phyloP scores from a whole-genome alignment of 2,329 filamentous ascomycete species.

The Ceratocystis destructans region DNA sequence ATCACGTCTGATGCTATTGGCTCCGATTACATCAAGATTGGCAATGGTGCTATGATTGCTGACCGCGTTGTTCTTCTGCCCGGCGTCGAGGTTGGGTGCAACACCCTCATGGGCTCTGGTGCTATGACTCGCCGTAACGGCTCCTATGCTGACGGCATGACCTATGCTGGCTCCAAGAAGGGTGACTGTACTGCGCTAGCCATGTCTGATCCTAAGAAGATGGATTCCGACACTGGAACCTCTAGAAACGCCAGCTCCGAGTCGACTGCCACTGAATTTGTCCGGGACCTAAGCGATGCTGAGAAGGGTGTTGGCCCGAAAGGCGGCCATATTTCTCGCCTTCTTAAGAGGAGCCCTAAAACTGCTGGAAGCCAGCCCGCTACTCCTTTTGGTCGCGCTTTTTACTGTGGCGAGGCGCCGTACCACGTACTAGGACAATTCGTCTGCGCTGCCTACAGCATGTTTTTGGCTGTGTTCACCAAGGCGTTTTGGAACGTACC shows the following conservation, averaged over 20 bases:
- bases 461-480: constrained; percentile 33
- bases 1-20: constrained; percentile 40
- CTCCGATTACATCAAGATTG: constrained; percentile 34
- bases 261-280: constrained; percentile 6
- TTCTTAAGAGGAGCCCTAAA: constrained; percentile 12
- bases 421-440: constrained; percentile 37
- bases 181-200: constrained; percentile 35
- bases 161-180: constrained; percentile 39
- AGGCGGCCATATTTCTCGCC: not conserved
- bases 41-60: constrained; percentile 41
- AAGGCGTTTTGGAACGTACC: constrained; percentile 39
- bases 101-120: constrained; percentile 40
- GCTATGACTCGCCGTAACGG: constrained; percentile 35
- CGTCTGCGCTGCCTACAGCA: constrained; percentile 38
- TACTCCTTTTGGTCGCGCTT: constrained; percentile 41
- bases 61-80: constrained; percentile 41
- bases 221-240: not conserved
- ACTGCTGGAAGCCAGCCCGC: not conserved
- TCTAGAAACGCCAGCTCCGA: constrained; percentile 9
- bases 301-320: constrained; percentile 6
- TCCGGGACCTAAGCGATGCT: constrained; percentile 1
- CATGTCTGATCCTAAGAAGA: not conserved
- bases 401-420: constrained; percentile 37
- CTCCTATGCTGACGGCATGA: constrained; percentile 32
- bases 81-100: constrained; percentile 35